Evolutionary conservation across 1,284 basidiomycete genomes (phyloP).

Genomic region (Moesziomyces aphidis): DNA sequence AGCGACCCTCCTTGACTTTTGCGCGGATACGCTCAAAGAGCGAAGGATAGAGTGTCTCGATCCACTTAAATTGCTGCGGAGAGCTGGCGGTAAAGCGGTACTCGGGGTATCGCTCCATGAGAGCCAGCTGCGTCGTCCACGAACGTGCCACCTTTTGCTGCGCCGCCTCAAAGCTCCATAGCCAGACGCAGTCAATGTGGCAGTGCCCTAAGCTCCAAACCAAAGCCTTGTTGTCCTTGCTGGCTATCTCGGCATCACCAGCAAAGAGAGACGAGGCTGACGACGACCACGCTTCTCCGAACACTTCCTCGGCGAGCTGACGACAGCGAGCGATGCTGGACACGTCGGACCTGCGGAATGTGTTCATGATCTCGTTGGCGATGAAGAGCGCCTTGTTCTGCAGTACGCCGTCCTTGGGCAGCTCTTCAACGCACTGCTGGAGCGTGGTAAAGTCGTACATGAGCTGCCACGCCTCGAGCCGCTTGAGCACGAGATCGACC

Average conservation of each 20-base stretch:
- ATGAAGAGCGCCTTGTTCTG: conserved; percentile 84
- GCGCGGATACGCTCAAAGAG: conserved; percentile 84
- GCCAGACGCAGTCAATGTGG: conserved; percentile 70
- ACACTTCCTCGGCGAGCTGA: conserved; percentile 81
- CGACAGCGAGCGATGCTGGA: conserved; percentile 73
- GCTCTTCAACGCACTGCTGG: conserved; percentile 77
- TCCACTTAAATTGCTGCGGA: conserved; percentile 96
- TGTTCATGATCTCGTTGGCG: conserved; percentile 93
- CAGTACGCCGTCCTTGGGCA: conserved; percentile 83
- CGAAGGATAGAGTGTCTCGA: conserved; percentile 80
- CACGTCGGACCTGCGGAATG: conserved; percentile 62
- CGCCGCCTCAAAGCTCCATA: conserved; percentile 95
- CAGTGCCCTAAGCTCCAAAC: conserved; percentile 60
- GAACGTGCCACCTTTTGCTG: conserved; percentile 96
- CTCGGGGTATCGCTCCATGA: conserved; percentile 96
- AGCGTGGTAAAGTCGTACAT: conserved; percentile 87
- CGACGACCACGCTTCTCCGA: conserved; percentile 86
- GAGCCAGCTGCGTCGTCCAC: conserved; percentile 87
- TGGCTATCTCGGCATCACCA: too few species aligned
- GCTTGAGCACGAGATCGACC: conserved; percentile 91
- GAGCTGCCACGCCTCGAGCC: conserved; percentile 81
- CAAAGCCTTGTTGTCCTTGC: conserved; percentile 71
- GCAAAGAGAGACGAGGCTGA: conserved; percentile 72
- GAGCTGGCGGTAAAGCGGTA: conserved; percentile 92
- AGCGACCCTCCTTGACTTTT: conserved; percentile 81